Evolutionary conservation across 495 filamentous ascomycete species (phyloP), one percentile per base, ranked within the genome.

Genomic region (Daldinia caldariorum): DNA sequence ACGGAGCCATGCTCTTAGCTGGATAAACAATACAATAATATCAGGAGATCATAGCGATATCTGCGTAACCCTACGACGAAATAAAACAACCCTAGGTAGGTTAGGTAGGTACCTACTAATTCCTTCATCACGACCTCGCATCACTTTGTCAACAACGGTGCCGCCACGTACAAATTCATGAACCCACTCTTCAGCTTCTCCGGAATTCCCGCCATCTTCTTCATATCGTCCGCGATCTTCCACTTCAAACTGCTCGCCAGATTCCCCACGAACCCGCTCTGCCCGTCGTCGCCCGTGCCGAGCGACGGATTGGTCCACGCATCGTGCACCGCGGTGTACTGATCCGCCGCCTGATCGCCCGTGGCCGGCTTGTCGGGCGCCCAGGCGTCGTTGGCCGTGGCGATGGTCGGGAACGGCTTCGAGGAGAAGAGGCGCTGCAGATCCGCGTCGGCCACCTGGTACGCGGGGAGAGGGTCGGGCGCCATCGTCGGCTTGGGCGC

Each of bases 81-180:
- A 47, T 20, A 16, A 20, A 47, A 47, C 26, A 26, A 26, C 1
- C 26, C 26, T n/a, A n/a, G n/a, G n/a, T n/a, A n/a, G n/a, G n/a
- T 26, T 26, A 26, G 43, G n/a, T 47, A 35, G 34, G 9, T 18
- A 39, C 13, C 37, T 26, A 26, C 9, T 47, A 47, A 3, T 47
- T 16, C 16, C 43, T 9, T 22, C 34, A 20, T 47, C 6, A 16
- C 18, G 20, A 18, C 4, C 18, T 22, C 3, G 1, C 7, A n/a
- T 58, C 18, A 58, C 47, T 53, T 45, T 34, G 62, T 45, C 62
- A 65, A 29, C 62, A 65, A 65, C 51, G 62, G 62, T 35, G 62
- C 62, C 53, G 62, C 62, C 9, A 65, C 62, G 39, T 65, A 65
- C 37, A 65, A 47, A 14, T 65, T 39, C 37, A 57, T 57, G 49